Conservation (phyloP, 768 basidiomycete genomes). For the Trametes villosa region DNA sequence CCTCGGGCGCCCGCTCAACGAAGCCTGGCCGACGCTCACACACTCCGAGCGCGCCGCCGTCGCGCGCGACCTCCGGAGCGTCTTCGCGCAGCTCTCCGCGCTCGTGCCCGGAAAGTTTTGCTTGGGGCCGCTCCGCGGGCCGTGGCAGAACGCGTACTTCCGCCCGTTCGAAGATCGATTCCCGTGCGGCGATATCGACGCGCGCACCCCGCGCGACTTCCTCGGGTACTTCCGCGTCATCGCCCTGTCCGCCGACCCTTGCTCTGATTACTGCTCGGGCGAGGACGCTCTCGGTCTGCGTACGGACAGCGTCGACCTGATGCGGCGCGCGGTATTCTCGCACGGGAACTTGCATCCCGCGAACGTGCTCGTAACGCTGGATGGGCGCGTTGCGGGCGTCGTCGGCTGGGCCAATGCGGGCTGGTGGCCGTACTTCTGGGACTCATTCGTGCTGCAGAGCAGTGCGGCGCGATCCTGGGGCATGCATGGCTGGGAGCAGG, state of each 20-base stretch:
- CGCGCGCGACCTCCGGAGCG: neutral
- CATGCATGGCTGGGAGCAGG: neutral
- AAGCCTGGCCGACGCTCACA: neutral
- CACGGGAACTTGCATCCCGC: constrained; percentile 28
- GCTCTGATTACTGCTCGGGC: too few relatives aligned
- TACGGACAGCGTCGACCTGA: neutral
- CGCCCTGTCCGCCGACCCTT: too few relatives aligned
- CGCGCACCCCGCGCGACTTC: neutral
- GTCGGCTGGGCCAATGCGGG: constrained; percentile 32
- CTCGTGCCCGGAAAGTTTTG: neutral
- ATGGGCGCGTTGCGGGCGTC: constrained; percentile 20
- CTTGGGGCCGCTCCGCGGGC: neutral
- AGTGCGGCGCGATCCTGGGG: neutral
- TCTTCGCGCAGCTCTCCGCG: neutral
- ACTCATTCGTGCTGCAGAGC: constrained; percentile 2
- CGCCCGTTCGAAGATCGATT: neutral
- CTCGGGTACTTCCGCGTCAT: neutral
- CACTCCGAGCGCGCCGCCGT: neutral
- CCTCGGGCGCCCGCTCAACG: neutral
- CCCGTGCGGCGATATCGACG: neutral
- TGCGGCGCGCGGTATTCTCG: constrained; percentile 19
- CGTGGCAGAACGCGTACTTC: neutral
- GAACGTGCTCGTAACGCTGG: constrained; percentile 28
- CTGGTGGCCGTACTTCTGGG: constrained; percentile 34
- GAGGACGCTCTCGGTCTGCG: too few relatives aligned